Percentiles rank a stretch among this genome's conserved stretches.
These are phyloP conservation scores for Yarrowia keelungensis DNA, from an alignment of 805 yeast genomes.

Conservation along the genomic window DNA sequence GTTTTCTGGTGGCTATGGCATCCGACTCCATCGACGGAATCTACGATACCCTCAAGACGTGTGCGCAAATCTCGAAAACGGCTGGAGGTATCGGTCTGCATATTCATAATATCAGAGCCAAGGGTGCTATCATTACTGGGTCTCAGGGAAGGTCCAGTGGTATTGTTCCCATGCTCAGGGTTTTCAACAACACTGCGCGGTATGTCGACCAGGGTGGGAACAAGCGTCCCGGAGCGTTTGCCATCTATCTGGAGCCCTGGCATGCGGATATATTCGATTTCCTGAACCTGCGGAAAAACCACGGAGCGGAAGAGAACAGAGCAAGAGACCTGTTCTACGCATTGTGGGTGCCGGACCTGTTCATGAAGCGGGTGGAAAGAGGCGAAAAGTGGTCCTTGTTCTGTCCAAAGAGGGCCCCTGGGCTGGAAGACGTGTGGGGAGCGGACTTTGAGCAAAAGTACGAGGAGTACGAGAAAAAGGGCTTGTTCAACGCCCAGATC, in stretches of 20 bases:
- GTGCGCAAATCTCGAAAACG: constrained; percentile 87
- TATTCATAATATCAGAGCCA: constrained; percentile 79
- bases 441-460: constrained; percentile 76
- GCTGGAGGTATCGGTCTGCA: constrained; percentile 96
- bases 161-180: constrained; percentile 89
- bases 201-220: constrained; percentile 98
- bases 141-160: constrained; percentile 89
- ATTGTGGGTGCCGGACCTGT: constrained; percentile 91
- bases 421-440: constrained; percentile 79
- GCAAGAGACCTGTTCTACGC: constrained; percentile 93
- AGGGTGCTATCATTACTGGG: constrained; percentile 85
- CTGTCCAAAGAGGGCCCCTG: constrained; percentile 86
- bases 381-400: constrained; percentile 84
- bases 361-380: constrained; percentile 82
- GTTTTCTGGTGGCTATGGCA: constrained; percentile 86
- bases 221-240: constrained; percentile 95
- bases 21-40: constrained; percentile 95
- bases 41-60: constrained; percentile 79
- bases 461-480: constrained; percentile 70
- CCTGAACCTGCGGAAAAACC: constrained; percentile 83
- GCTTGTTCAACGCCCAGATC: constrained; percentile 62
- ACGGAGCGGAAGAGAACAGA: constrained; percentile 90
- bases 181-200: constrained; percentile 90
- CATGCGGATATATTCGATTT: constrained; percentile 87
- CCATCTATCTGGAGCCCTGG: constrained; percentile 94